phyloP scores from a whole-genome alignment of 108 stramenopile species.

The Fistulifera pelliculosa region DNA sequence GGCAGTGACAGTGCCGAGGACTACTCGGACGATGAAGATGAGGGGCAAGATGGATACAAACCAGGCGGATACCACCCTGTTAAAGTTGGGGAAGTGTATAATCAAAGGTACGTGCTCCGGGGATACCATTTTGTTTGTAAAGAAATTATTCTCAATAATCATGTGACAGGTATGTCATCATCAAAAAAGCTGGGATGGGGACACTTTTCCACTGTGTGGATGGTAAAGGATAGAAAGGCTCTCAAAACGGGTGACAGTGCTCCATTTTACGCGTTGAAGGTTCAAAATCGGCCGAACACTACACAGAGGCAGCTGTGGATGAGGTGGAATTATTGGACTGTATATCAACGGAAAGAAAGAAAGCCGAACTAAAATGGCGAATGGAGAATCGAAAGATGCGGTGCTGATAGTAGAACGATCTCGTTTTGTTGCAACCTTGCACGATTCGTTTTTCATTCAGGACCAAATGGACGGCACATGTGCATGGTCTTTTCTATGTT shows the following conservation, averaged over 20 bases:
- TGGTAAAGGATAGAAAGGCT: constrained; percentile 70
- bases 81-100: constrained; percentile 88
- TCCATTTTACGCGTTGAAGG: constrained; percentile 86
- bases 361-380: constrained; percentile 29
- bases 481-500: constrained; percentile 98
- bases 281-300: constrained; percentile 94
- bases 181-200: constrained; percentile 99
- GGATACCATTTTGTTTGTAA: too few species aligned
- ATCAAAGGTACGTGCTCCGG: constrained; percentile 70
- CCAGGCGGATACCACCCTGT: constrained; percentile 95
- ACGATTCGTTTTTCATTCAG: constrained; percentile 94
- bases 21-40: constrained; percentile 92
- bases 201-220: constrained; percentile 98
- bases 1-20: constrained; percentile 69
- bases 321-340: constrained; percentile 92
- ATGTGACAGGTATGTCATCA: constrained; percentile 76
- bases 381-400: constrained; percentile 41
- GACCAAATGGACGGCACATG: constrained; percentile 94
- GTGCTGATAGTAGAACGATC: constrained; percentile 58
- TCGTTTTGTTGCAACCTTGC: constrained; percentile 73
- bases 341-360: constrained; percentile 63
- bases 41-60: constrained; percentile 86
- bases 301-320: constrained; percentile 96
- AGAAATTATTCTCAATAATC: too few species aligned
- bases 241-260: constrained; percentile 19